phyloP scores from a whole-genome alignment of 176 grass and related monocot species.

The Juncus inflexus region DNA sequence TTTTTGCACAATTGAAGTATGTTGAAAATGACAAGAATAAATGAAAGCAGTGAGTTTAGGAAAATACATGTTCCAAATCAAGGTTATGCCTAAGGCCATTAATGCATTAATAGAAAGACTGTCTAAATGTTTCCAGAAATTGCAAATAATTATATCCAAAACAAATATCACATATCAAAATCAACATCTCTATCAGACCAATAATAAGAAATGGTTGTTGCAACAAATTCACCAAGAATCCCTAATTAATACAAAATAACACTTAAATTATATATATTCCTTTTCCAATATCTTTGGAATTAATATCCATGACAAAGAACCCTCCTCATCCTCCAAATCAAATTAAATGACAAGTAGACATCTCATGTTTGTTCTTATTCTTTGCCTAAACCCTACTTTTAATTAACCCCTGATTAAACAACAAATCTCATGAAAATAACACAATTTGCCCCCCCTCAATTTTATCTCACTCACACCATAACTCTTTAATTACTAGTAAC shows the following conservation, averaged over 20 bases:
- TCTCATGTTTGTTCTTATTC: conserved; percentile 17
- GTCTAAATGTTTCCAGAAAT: no score
- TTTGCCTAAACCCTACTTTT: conserved; percentile 16
- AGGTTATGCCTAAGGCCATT: no score
- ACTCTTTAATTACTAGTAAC: conserved; percentile 19
- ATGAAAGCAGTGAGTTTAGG: no score
- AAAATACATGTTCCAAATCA: no score
- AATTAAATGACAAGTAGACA: conserved; percentile 1
- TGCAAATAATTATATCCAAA: no score
- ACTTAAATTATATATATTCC: conserved; percentile 8
- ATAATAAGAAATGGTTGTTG: not conserved
- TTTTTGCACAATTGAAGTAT: no score
- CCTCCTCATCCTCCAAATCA: not conserved
- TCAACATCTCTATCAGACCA: conserved; percentile 4
- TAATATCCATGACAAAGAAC: conserved; percentile 15
- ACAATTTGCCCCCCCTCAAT: not conserved
- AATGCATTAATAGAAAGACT: no score
- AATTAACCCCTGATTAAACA: not conserved
- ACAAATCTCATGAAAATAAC: not conserved
- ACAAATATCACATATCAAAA: conserved; percentile 1
- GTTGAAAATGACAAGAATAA: no score
- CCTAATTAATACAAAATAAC: not conserved
- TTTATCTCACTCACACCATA: conserved; percentile 5
- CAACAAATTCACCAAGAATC: conserved; percentile 3
- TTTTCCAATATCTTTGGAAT: conserved; percentile 12